A percentile compares a stretch with the other conserved stretches of the same genome.
Evolutionary conservation across 352 stramenopile species (phyloP).

Genomic region (Paralagenidium karlingii): DNA sequence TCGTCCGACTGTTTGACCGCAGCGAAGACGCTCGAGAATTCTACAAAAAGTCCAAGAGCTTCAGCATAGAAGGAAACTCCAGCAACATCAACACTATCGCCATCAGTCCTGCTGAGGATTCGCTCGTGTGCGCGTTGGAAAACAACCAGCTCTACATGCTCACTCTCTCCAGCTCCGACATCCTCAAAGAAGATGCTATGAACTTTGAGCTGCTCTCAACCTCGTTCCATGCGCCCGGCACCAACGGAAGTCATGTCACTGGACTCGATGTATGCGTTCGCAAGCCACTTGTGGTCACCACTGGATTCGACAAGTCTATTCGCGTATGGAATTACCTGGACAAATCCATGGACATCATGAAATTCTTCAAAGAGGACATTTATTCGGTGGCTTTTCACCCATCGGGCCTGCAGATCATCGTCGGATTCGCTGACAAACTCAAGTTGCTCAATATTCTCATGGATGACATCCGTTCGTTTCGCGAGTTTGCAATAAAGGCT

Average conservation of each 20-base stretch:
- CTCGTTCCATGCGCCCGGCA: slow-evolving; percentile 73
- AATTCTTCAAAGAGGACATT: slow-evolving; percentile 86
- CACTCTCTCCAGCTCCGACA: slow-evolving; percentile 83
- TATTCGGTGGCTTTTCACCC: slow-evolving; percentile 86
- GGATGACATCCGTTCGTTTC: slow-evolving; percentile 86
- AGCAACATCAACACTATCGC: slow-evolving; percentile 73
- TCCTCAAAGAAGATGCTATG: slow-evolving; percentile 89
- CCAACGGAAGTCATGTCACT: slow-evolving; percentile 64
- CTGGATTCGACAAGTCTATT: slow-evolving; percentile 82
- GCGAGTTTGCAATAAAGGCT: slow-evolving; percentile 86
- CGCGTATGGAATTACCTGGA: slow-evolving; percentile 92
- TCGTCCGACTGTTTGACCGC: slow-evolving; percentile 73
- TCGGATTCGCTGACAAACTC: slow-evolving; percentile 90
- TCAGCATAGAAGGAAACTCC: slow-evolving; percentile 73
- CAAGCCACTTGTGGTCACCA: slow-evolving; percentile 87
- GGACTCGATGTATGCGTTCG: slow-evolving; percentile 88
- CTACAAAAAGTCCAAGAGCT: slow-evolving; percentile 86
- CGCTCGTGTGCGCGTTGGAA: slow-evolving; percentile 77
- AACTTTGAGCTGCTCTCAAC: slow-evolving; percentile 87
- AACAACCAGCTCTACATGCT: slow-evolving; percentile 88
- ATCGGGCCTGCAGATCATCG: slow-evolving; percentile 75
- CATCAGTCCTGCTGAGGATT: slow-evolving; percentile 84
- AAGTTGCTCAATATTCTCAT: slow-evolving; percentile 91
- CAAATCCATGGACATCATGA: slow-evolving; percentile 85
- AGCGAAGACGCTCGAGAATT: slow-evolving; percentile 79